A percentile compares a stretch with the other conserved stretches of the same genome.
Conservation (phyloP, 768 basidiomycete genomes). For the Suillus plorans region DNA sequence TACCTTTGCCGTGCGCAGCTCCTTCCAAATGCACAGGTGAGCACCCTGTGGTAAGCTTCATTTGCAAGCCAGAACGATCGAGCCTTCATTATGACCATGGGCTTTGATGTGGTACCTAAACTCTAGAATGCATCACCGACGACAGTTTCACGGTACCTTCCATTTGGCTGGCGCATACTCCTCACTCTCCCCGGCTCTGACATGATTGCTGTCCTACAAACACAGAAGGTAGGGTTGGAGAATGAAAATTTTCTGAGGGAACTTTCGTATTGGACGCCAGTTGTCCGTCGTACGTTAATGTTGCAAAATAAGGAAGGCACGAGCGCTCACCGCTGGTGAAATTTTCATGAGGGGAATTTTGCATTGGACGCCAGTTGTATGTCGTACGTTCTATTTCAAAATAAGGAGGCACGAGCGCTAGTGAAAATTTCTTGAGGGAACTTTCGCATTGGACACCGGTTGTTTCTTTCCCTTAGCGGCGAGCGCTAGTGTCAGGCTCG, state of each 20-base stretch:
- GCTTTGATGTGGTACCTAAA: not conserved
- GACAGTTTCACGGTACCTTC: conserved; percentile 36
- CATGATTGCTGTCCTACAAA: not conserved
- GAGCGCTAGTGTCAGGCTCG: too few relatives aligned
- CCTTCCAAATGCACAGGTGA: not conserved
- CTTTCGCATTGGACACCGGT: too few relatives aligned
- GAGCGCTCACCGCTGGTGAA: too few relatives aligned
- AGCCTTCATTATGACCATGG: not conserved
- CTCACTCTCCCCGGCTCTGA: conserved; percentile 21
- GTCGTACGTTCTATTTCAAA: too few relatives aligned
- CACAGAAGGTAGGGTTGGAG: not conserved
- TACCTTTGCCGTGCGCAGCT: not conserved
- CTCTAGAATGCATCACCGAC: conserved; percentile 33
- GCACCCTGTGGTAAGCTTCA: not conserved
- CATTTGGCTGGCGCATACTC: conserved; percentile 33
- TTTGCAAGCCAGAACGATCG: not conserved
- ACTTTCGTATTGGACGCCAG: too few relatives aligned
- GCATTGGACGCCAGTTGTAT: too few relatives aligned
- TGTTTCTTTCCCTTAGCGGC: too few relatives aligned
- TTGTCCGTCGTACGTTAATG: too few relatives aligned
- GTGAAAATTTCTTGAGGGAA: too few relatives aligned
- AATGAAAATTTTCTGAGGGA: not conserved
- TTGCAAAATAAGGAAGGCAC: too few relatives aligned
- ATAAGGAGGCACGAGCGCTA: too few relatives aligned
- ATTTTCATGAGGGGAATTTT: too few relatives aligned